phyloP scores from a whole-genome alignment of 768 basidiomycete genomes.

The Sistotremastrum niveocremeum region DNA sequence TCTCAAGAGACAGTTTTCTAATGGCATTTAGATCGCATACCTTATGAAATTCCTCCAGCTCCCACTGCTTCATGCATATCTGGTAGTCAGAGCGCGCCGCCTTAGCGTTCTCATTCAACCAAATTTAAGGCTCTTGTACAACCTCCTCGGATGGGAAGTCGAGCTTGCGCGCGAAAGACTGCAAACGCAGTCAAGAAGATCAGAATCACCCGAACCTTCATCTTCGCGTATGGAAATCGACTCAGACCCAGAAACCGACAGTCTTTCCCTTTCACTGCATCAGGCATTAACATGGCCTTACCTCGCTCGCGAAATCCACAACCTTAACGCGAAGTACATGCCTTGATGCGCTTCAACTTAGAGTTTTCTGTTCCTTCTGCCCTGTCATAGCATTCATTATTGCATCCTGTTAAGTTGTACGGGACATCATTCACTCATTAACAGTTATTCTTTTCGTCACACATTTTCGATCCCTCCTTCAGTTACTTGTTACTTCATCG shows the following conservation, averaged over 20 bases:
- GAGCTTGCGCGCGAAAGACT: slow-evolving; percentile 70
- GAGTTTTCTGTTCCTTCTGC: no score
- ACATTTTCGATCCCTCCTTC: no score
- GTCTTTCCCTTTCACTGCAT: slow-evolving; percentile 22
- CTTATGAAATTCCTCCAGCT: slow-evolving; percentile 86
- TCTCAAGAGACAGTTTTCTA: background rate
- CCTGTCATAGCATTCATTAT: no score
- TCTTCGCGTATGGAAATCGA: slow-evolving; percentile 26
- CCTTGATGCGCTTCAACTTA: slow-evolving; percentile 15
- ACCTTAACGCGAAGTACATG: slow-evolving; percentile 76
- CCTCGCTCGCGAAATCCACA: slow-evolving; percentile 73
- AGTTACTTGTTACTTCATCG: no score
- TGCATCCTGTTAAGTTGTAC: no score
- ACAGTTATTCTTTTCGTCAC: no score
- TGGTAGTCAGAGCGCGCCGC: slow-evolving; percentile 80
- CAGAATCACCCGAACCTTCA: no score
- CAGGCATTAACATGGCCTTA: slow-evolving; percentile 73
- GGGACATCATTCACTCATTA: no score
- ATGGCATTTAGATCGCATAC: slow-evolving; percentile 62
- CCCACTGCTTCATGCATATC: slow-evolving; percentile 85
- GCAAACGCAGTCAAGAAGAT: background rate
- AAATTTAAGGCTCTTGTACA: slow-evolving; percentile 90
- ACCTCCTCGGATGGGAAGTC: slow-evolving; percentile 90
- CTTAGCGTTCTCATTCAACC: slow-evolving; percentile 89
- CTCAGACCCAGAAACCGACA: slow-evolving; percentile 1